Conservation (phyloP, 208 protist species). For the Crithidia fasciculata region DNA sequence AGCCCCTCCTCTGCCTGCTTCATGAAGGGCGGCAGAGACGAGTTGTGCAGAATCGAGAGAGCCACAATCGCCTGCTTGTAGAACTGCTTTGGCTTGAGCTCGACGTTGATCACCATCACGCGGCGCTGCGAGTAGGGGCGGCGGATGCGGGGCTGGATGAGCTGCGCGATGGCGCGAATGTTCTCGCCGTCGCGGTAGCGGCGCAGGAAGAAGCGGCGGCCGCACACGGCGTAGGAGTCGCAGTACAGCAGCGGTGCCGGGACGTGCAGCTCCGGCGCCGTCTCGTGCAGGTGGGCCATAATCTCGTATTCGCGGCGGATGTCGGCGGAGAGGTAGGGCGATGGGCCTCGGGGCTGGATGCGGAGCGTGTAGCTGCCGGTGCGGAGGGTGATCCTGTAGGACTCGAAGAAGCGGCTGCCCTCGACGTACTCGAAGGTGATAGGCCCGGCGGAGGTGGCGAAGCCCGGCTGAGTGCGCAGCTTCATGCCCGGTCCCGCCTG, state of each 20-base stretch:
- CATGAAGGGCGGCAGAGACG: conserved; percentile 59
- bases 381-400: conserved; percentile 75
- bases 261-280: conserved; percentile 46
- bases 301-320: conserved; percentile 75
- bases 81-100: conserved; percentile 66
- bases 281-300: conserved; percentile 64
- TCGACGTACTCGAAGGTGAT: conserved; percentile 73
- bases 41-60: conserved; percentile 56
- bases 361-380: conserved; percentile 79
- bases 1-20: conserved; percentile 43
- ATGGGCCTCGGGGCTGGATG: conserved; percentile 68
- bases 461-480: conserved; percentile 50
- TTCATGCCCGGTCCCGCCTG: conserved; percentile 36
- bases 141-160: conserved; percentile 73
- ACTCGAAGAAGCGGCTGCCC: conserved; percentile 62
- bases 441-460: conserved; percentile 69
- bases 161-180: conserved; percentile 46
- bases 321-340: conserved; percentile 53
- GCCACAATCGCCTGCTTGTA: conserved; percentile 53
- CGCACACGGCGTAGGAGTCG: conserved; percentile 69
- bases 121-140: conserved; percentile 76
- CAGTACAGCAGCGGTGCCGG: conserved; percentile 72
- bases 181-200: conserved; percentile 73
- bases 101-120: conserved; percentile 55
- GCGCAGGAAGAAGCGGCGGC: conserved; percentile 70